These are phyloP conservation scores for Corchorus olitorius DNA, from an alignment of 345 rosid species.

Conservation along the genomic window DNA sequence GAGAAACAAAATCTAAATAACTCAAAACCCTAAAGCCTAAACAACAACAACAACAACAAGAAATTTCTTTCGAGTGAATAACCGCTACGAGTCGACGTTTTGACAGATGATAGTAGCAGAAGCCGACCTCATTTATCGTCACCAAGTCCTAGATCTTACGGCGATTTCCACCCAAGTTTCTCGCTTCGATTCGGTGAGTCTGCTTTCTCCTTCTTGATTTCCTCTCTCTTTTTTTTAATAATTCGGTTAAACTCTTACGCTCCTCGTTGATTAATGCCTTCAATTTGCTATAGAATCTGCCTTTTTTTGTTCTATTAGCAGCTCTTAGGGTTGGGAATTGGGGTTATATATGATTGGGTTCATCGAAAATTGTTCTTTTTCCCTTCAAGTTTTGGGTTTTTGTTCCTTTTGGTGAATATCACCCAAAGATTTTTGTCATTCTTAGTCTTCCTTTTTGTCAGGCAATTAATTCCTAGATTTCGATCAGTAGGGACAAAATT, in stretches of 20 bases:
- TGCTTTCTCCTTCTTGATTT: background rate
- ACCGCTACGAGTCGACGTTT: no score
- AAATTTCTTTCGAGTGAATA: background rate
- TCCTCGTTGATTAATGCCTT: background rate
- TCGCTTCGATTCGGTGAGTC: slow-evolving; percentile 49
- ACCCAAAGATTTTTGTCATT: background rate
- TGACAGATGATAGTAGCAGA: slow-evolving; percentile 40
- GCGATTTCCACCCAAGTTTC: slow-evolving; percentile 44
- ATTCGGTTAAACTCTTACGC: background rate
- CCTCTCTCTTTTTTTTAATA: background rate
- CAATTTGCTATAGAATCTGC: background rate
- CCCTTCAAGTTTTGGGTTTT: background rate
- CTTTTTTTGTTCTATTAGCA: background rate
- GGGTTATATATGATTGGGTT: background rate
- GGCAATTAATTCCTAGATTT: background rate
- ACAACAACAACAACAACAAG: background rate
- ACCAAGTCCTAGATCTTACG: slow-evolving; percentile 17
- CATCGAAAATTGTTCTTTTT: background rate
- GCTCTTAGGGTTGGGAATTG: slow-evolving; percentile 18
- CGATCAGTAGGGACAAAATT: background rate
- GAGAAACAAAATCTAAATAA: no score
- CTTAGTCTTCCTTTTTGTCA: background rate
- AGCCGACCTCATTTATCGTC: slow-evolving; percentile 34
- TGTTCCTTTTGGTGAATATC: background rate
- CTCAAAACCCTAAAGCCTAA: no score